Percentiles rank a stretch among this genome's conserved stretches.
phyloP scores from a whole-genome alignment of 345 rosid species.

The Lumnitzera racemosa region DNA sequence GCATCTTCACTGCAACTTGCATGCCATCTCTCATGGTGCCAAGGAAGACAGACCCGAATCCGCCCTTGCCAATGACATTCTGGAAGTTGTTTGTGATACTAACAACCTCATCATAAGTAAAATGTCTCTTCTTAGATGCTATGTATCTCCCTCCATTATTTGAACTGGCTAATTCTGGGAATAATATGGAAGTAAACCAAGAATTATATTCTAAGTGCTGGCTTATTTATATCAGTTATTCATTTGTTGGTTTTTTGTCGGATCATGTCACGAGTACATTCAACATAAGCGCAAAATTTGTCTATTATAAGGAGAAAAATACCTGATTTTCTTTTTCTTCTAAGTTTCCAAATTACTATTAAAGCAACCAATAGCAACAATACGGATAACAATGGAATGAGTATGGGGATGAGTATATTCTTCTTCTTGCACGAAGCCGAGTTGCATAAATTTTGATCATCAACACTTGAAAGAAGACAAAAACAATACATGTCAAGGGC shows the following conservation, averaged over 20 bases:
- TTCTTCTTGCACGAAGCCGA: constrained; percentile 9
- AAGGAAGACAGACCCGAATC: constrained; percentile 26
- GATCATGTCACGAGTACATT: too few species aligned
- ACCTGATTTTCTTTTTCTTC: constrained; percentile 30
- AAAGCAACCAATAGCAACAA: constrained; percentile 1
- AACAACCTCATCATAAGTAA: constrained; percentile 19
- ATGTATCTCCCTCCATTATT: constrained; percentile 5
- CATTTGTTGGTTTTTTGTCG: not conserved
- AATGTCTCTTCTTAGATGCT: constrained; percentile 15
- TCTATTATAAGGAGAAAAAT: not conserved
- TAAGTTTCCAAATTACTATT: constrained; percentile 15
- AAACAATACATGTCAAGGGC: not conserved
- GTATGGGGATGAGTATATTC: not conserved
- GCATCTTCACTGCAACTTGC: constrained; percentile 31
- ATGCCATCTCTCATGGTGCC: constrained; percentile 18
- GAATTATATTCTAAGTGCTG: too few species aligned
- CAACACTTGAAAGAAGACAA: constrained; percentile 27
- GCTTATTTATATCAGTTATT: not conserved
- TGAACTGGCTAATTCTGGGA: not conserved
- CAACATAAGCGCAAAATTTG: not conserved
- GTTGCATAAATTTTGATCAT: constrained; percentile 19
- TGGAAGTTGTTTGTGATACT: constrained; percentile 26
- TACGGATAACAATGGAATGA: constrained; percentile 6
- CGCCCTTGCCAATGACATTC: constrained; percentile 27
- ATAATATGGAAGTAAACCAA: too few species aligned